These are phyloP conservation scores for Quercus suber DNA, from an alignment of 306 rosid species.

Conservation along the genomic window DNA sequence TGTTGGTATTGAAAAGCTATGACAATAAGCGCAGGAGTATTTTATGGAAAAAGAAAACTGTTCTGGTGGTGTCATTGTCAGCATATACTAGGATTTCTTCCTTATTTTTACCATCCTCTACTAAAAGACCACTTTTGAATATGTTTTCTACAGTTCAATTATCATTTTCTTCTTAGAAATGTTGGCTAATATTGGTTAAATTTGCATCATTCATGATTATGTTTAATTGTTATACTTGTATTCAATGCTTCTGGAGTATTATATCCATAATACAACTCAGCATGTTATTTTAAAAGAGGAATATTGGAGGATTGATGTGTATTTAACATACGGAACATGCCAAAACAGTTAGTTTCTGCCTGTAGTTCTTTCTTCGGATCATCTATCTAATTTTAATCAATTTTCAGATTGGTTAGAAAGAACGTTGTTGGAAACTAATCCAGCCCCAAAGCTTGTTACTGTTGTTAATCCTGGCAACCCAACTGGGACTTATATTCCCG, in stretches of 20 bases:
- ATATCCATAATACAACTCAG: neutral
- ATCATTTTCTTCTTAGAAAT: neutral
- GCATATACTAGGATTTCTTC: neutral
- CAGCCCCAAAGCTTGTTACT: constrained; percentile 88
- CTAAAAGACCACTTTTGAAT: neutral
- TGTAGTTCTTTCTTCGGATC: neutral
- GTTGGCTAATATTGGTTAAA: neutral
- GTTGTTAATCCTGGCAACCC: constrained; percentile 98
- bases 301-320: constrained; percentile 11
- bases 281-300: neutral
- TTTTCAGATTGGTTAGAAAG: constrained; percentile 89
- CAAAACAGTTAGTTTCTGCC: constrained; percentile 13
- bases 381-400: constrained; percentile 20
- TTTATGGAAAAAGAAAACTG: neutral
- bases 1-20: neutral
- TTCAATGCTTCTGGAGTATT: constrained; percentile 4
- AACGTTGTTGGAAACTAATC: constrained; percentile 62
- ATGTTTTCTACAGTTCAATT: neutral
- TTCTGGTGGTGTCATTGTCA: neutral
- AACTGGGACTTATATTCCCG: constrained; percentile 85
- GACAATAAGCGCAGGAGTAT: neutral
- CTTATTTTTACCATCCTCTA: neutral
- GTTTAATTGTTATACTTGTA: neutral
- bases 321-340: neutral
- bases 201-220: constrained; percentile 1